phyloP scores from a whole-genome alignment of 2,329 filamentous ascomycete species.

The Blastomyces emzantsi region DNA sequence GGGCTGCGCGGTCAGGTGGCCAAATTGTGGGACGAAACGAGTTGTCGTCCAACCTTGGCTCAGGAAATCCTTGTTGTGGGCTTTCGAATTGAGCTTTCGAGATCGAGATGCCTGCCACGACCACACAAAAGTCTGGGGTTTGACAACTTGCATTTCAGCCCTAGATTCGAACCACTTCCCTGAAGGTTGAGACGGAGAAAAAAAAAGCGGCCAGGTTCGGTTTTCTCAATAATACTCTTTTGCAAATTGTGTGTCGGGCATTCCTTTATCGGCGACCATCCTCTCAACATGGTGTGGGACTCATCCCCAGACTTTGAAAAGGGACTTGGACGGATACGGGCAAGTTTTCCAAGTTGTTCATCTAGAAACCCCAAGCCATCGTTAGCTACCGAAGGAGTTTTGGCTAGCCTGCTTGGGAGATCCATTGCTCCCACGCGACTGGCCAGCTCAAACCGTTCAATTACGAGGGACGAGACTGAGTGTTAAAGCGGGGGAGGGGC shows the following conservation, averaged over 20 bases:
- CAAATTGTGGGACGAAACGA: not conserved
- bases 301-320: not conserved
- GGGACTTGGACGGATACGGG: not conserved
- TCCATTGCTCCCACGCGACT: conserved; percentile 4
- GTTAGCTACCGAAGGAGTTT: not conserved
- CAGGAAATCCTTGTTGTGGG: not conserved
- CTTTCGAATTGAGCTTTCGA: conserved; percentile 2
- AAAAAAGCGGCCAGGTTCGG: too few species aligned
- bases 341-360: not conserved
- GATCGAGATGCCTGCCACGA: not conserved
- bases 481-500: conserved; percentile 6
- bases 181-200: too few species aligned
- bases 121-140: not conserved
- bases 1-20: conserved; percentile 1
- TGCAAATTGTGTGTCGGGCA: not conserved
- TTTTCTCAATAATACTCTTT: not conserved
- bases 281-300: too few species aligned
- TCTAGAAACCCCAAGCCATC: not conserved
- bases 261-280: not conserved
- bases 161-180: not conserved
- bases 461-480: not conserved
- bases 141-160: not conserved
- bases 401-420: conserved; percentile 3
- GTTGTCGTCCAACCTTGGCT: not conserved
- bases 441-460: not conserved